These are phyloP conservation scores for Paracamarosporium sp. DNA, from an alignment of 2,329 filamentous ascomycete genomes.

Conservation along the genomic window DNA sequence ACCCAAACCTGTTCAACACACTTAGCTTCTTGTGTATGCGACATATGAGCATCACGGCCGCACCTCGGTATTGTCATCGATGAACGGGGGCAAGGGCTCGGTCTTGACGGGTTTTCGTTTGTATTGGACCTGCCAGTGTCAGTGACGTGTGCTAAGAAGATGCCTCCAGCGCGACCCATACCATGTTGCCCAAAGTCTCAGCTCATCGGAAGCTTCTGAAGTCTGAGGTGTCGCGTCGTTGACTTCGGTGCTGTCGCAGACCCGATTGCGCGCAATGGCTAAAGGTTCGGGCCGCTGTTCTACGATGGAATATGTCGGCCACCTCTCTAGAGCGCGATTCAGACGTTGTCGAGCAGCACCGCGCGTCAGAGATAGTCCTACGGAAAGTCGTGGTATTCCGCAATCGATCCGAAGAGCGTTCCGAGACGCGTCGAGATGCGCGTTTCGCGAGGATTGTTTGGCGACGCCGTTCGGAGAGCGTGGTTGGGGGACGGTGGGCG, in stretches of 20 bases:
- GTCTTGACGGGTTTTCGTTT: slow-evolving; percentile 95
- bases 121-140: slow-evolving; percentile 76
- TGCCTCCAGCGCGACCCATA: slow-evolving; percentile 24
- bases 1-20: slow-evolving; percentile 76
- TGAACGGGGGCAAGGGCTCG: slow-evolving; percentile 72
- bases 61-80: slow-evolving; percentile 86
- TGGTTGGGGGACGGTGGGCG: slow-evolving; percentile 35
- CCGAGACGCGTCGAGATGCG: slow-evolving; percentile 48
- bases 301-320: slow-evolving; percentile 10
- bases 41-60: slow-evolving; percentile 32
- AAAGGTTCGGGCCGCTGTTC: slow-evolving; percentile 2
- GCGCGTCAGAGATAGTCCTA: slow-evolving; percentile 26
- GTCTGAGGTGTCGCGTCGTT: slow-evolving; percentile 33
- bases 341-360: slow-evolving; percentile 19
- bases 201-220: slow-evolving; percentile 40
- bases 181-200: slow-evolving; percentile 37
- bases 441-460: slow-evolving; percentile 51
- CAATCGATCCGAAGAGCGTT: slow-evolving; percentile 39
- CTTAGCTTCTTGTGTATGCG: slow-evolving; percentile 34
- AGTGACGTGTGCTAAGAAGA: slow-evolving; percentile 13
- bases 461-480: slow-evolving; percentile 34
- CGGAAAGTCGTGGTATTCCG: slow-evolving; percentile 40
- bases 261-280: slow-evolving; percentile 18
- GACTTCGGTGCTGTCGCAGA: slow-evolving; percentile 34
- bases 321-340: slow-evolving; percentile 15